Conservation (phyloP, 2,329 filamentous ascomycete species). For the Alternaria infectoria region DNA sequence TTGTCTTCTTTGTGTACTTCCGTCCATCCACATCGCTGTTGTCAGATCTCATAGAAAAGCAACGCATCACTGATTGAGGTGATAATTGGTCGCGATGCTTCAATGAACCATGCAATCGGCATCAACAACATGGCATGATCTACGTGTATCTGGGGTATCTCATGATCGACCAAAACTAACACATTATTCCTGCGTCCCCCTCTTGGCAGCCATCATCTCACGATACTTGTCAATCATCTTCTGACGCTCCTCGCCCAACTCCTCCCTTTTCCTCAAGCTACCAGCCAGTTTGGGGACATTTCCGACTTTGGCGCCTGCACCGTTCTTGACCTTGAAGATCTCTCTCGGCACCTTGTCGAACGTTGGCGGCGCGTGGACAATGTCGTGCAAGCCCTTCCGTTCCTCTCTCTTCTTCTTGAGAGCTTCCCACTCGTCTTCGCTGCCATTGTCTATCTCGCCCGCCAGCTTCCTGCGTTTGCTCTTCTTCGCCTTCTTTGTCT, state of each 20-base stretch:
- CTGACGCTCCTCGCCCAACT: constrained; percentile 71
- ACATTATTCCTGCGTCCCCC: constrained; percentile 9
- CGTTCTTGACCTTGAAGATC: constrained; percentile 69
- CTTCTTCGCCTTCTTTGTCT: constrained; percentile 57
- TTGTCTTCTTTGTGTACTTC: background rate
- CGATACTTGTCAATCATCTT: constrained; percentile 78
- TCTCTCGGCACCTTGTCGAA: constrained; percentile 68
- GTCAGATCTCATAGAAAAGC: background rate
- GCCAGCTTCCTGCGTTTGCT: constrained; percentile 60
- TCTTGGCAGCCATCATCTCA: constrained; percentile 64
- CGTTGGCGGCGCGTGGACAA: constrained; percentile 78
- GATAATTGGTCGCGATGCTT: background rate
- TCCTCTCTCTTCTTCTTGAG: constrained; percentile 64
- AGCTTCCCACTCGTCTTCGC: constrained; percentile 79
- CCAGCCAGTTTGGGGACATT: constrained; percentile 73
- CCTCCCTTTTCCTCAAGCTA: constrained; percentile 74
- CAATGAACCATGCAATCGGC: background rate
- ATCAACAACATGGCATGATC: background rate
- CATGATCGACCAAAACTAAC: background rate
- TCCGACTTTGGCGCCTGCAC: constrained; percentile 69
- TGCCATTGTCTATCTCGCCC: constrained; percentile 59
- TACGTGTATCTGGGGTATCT: background rate
- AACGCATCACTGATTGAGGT: background rate
- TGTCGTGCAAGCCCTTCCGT: constrained; percentile 63
- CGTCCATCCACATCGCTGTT: background rate